phyloP scores from a whole-genome alignment of 2,329 filamentous ascomycete genomes.

The Calonectria pteridis region DNA sequence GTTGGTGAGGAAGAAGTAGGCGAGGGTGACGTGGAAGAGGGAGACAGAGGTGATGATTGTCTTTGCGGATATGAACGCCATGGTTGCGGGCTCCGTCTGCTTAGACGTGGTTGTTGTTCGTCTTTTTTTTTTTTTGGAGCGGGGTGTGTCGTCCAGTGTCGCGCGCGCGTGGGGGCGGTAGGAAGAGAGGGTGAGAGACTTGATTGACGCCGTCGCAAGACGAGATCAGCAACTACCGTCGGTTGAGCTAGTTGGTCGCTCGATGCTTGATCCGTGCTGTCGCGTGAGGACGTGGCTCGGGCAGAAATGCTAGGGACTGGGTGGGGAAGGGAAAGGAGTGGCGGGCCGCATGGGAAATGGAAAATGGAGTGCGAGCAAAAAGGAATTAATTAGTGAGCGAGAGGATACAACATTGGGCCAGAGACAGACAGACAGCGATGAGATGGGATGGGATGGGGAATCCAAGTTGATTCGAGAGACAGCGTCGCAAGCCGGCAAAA shows the following conservation, averaged over 20 bases:
- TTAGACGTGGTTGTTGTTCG: background rate
- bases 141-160: background rate
- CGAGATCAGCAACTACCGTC: background rate
- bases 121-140: background rate
- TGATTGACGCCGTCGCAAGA: background rate
- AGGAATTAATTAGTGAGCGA: background rate
- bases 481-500: background rate
- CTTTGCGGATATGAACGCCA: slow-evolving; percentile 85
- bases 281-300: slow-evolving; percentile 17
- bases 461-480: background rate
- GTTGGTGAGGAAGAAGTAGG: slow-evolving; percentile 84
- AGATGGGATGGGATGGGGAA: background rate
- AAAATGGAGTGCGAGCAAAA: background rate
- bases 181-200: background rate
- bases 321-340: slow-evolving; percentile 9
- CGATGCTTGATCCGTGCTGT: slow-evolving; percentile 14
- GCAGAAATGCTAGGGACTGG: background rate
- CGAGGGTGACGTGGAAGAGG: slow-evolving; percentile 86
- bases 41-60: slow-evolving; percentile 86
- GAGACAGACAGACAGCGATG: no score
- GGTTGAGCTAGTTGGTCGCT: slow-evolving; percentile 1
- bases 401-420: background rate
- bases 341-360: background rate
- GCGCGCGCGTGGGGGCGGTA: background rate
- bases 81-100: slow-evolving; percentile 54